Base-by-base conservation (phyloP, 495 filamentous ascomycete species). In the Aspergillus baeticus region DNA sequence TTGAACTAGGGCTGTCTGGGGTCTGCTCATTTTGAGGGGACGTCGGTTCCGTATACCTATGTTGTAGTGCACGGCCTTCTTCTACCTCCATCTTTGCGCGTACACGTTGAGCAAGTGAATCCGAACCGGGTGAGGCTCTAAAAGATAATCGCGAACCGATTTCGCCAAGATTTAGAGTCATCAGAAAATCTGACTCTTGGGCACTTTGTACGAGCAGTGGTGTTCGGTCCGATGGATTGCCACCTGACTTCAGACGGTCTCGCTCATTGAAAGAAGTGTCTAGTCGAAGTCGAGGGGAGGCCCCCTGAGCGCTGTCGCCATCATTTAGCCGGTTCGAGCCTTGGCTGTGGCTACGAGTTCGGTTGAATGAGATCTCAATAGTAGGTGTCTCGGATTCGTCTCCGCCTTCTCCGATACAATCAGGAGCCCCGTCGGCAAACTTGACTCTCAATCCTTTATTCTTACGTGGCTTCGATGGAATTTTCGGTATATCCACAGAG, bases 361-460 rank as follows among this genome's bases (percentile, higher is more conserved):
- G 77, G 45, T 62, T 69, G 61, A 70, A 76, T 0, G 81, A 83
- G 15, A 96, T 85, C 62, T 92, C 89, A 17, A 82, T 75, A 0
- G 84, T 80, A 6, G 88, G 87, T 4, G 73, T 69, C 35, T 88
- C 85, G 38, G 86, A 84, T 58, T 95, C 91, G 69, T 96, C 91
- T 13, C 92, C 92, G 20, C 92, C 92, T 63, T 89, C 84, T 21
- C 92, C 92, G 68, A 96, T 95, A 46, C 95, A 64, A 34, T 89
- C 88, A 14, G 90, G 89, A 54, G 74, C 73, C 18, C 70, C 77
- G 46, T 86, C 77, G 7, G 73, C 81, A 63, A 96, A 96, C 39
- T 77, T 80, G n/a, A 96, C 91, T 15, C 68, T 69, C 55, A 93
- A 71, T 3, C 84, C 84, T 64, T 89, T 89, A 55, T 76, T 77